Evolutionary conservation across 2,329 filamentous ascomycete species (phyloP).

Genomic region (Cercospora sp.): DNA sequence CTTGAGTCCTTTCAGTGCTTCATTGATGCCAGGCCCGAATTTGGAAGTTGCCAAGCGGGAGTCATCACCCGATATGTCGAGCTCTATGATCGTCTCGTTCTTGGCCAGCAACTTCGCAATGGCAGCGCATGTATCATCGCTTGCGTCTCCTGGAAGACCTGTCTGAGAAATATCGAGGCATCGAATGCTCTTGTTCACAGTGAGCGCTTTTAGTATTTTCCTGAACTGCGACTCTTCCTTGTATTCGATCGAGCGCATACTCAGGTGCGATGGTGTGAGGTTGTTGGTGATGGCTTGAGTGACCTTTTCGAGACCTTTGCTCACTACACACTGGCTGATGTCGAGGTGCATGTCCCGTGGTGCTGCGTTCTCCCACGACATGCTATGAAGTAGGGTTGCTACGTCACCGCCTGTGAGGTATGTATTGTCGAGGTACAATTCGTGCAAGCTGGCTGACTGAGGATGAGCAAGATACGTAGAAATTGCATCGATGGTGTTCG

Average conservation of each 20-base stretch:
- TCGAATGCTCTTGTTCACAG: conserved; percentile 62
- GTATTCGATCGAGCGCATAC: conserved; percentile 69
- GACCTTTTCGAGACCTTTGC: conserved; percentile 54
- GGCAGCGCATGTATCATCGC: conserved; percentile 65
- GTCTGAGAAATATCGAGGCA: conserved; percentile 70
- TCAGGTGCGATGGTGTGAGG: conserved; percentile 62
- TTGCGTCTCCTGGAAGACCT: conserved; percentile 68
- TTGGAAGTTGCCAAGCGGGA: conserved; percentile 70
- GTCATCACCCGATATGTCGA: conserved; percentile 71
- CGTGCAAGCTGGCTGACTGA: conserved; percentile 59
- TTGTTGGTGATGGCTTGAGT: conserved; percentile 54
- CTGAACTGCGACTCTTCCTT: conserved; percentile 65
- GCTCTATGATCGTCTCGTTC: conserved; percentile 64
- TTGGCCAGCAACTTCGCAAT: conserved; percentile 65
- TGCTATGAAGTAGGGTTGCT: conserved; percentile 64
- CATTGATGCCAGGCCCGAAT: conserved; percentile 68
- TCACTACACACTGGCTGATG: conserved; percentile 64
- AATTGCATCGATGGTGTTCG: conserved; percentile 65
- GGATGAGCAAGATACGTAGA: conserved; percentile 57
- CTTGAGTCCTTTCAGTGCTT: conserved; percentile 64
- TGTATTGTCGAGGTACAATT: conserved; percentile 67
- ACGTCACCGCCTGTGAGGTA: conserved; percentile 65
- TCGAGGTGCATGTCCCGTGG: conserved; percentile 64
- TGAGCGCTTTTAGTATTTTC: conserved; percentile 62
- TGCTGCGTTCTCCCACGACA: conserved; percentile 49